Evolutionary conservation across 2,329 filamentous ascomycete species (phyloP).

Genomic region (Incumbomyces delicatus): DNA sequence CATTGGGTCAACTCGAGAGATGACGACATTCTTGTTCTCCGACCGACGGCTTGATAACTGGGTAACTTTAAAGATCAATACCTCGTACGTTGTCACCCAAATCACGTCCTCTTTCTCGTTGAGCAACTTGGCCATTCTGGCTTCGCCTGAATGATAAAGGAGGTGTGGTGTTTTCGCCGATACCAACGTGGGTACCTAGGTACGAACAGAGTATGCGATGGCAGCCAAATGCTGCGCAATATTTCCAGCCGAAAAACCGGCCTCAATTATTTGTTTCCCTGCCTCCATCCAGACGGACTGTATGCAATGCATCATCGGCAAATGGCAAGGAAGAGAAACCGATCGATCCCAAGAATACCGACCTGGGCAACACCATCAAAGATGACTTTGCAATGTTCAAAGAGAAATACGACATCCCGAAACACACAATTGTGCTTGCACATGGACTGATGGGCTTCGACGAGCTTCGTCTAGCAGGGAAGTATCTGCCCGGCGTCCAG

Average conservation of each 20-base stretch:
- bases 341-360: constrained; percentile 14
- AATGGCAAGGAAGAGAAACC: constrained; percentile 9
- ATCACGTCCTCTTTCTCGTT: too few species aligned
- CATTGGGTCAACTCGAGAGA: too few species aligned
- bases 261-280: too few species aligned
- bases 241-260: background rate
- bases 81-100: too few species aligned
- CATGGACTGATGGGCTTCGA: constrained; percentile 60
- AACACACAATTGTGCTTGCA: constrained; percentile 52
- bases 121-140: too few species aligned
- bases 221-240: background rate
- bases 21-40: too few species aligned
- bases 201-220: constrained; percentile 5
- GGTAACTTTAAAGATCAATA: too few species aligned
- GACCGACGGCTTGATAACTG: too few species aligned
- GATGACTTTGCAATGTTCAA: constrained; percentile 54
- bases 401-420: constrained; percentile 48
- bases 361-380: constrained; percentile 44
- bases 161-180: background rate
- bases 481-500: constrained; percentile 46
- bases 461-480: constrained; percentile 47
- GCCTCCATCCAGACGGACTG: too few species aligned
- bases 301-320: too few species aligned
- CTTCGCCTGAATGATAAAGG: background rate
- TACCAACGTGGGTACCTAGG: too few species aligned